A percentile compares a stretch with the other conserved stretches of the same genome.
Conservation (phyloP, 108 stramenopile genomes). For the Skeletonema tropicum region DNA sequence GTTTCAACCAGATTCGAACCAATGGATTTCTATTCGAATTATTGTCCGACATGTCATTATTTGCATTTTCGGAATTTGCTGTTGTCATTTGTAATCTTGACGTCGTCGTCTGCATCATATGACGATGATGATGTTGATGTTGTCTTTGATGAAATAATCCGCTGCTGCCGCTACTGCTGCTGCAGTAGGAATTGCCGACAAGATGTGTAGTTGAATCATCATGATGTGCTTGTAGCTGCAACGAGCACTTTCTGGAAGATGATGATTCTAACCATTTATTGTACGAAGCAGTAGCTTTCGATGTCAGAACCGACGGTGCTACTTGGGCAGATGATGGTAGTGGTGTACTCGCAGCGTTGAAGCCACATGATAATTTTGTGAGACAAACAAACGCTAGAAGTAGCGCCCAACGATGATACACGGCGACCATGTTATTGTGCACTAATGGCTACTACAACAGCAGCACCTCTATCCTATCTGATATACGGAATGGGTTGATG, state of each 20-base stretch:
- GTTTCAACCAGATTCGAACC: background rate
- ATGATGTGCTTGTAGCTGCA: background rate
- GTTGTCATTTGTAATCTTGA: background rate
- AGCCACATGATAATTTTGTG: constrained; percentile 1
- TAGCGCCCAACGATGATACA: background rate
- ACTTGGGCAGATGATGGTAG: background rate
- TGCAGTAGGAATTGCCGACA: background rate
- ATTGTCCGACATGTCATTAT: background rate
- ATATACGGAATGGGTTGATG: too few relatives aligned
- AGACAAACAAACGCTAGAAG: background rate
- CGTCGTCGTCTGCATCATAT: background rate
- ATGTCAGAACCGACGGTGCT: background rate
- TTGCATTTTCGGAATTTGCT: too few relatives aligned
- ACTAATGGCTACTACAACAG: background rate
- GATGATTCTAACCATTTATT: background rate
- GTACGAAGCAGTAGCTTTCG: background rate
- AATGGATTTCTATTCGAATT: background rate
- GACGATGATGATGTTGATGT: too few relatives aligned
- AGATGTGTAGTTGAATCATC: background rate
- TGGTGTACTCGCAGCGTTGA: background rate
- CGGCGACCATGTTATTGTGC: background rate
- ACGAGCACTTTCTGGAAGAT: background rate
- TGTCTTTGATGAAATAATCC: background rate
- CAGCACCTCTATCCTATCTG: background rate
- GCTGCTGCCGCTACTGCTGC: background rate